Conservation (phyloP, 148 eudicot species). For the Diospyros kaki region DNA sequence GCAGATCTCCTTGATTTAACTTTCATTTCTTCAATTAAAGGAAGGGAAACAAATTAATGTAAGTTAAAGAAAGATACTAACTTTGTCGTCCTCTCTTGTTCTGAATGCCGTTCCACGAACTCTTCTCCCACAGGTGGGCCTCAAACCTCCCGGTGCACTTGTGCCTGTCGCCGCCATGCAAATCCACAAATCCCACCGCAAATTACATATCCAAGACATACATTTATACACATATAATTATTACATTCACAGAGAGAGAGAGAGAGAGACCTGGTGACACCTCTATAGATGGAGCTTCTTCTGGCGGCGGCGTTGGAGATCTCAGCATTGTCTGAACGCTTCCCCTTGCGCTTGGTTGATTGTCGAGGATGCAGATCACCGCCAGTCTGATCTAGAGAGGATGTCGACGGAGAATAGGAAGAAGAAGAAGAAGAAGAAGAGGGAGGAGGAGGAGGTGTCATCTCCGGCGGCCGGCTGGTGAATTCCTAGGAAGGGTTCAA, state of each 20-base stretch:
- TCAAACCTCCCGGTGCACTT: slow-evolving; percentile 96
- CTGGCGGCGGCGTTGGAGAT: slow-evolving; percentile 16
- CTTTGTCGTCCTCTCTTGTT: slow-evolving; percentile 94
- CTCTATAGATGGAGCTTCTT: slow-evolving; percentile 71
- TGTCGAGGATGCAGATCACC: slow-evolving; percentile 7
- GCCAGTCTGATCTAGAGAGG: slow-evolving; percentile 14
- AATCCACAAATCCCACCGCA: background rate
- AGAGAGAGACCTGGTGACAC: slow-evolving; percentile 55
- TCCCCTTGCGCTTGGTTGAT: slow-evolving; percentile 23
- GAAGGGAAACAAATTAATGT: slow-evolving; percentile 2
- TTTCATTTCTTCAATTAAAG: background rate
- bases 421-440: slow-evolving; percentile 42
- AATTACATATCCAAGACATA: background rate
- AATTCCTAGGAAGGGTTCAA: background rate
- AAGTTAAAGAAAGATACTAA: slow-evolving; percentile 18
- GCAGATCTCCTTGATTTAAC: slow-evolving; percentile 40
- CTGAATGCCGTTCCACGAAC: slow-evolving; percentile 75
- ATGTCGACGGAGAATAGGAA: slow-evolving; percentile 23
- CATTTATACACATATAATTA: background rate
- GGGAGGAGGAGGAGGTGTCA: slow-evolving; percentile 36
- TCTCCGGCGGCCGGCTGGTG: slow-evolving; percentile 16
- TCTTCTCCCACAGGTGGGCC: slow-evolving; percentile 98
- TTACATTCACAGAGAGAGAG: background rate
- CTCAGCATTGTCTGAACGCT: slow-evolving; percentile 13
- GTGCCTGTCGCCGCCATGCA: slow-evolving; percentile 42